A percentile compares a stretch with the other conserved stretches of the same genome.
Evolutionary conservation across 177 flowering plant genomes (phyloP).

Genomic region (Telopea speciosissima): DNA sequence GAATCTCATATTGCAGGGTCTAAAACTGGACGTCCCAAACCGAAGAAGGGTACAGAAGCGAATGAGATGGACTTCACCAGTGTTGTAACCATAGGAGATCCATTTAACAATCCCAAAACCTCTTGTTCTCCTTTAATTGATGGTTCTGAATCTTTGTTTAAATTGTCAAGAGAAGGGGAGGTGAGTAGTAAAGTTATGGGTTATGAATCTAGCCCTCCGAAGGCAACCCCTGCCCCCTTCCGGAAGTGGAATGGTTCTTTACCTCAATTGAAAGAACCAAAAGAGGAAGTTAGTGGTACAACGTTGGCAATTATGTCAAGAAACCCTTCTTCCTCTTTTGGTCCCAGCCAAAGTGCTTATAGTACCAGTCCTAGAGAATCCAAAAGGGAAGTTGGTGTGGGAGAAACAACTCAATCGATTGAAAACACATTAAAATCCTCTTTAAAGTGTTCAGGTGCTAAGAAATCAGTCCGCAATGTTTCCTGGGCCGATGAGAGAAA

Average conservation of each 20-base stretch:
- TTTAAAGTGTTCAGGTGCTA: constrained; percentile 45
- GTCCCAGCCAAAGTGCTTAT: constrained; percentile 16
- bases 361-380: constrained; percentile 12
- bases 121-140: constrained; percentile 1
- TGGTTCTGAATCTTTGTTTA: constrained; percentile 2
- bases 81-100: constrained; percentile 37
- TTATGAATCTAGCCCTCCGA: constrained; percentile 11
- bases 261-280: constrained; percentile 17
- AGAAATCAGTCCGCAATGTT: constrained; percentile 44
- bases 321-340: constrained; percentile 14
- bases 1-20: constrained; percentile 38
- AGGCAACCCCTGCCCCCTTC: constrained; percentile 14
- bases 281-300: constrained; percentile 9
- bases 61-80: constrained; percentile 49
- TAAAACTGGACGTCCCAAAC: constrained; percentile 15
- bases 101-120: constrained; percentile 1
- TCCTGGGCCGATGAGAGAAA: constrained; percentile 86
- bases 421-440: constrained; percentile 43
- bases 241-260: constrained; percentile 7
- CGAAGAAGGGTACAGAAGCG: constrained; percentile 15
- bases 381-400: constrained; percentile 13
- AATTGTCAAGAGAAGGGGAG: constrained; percentile 17
- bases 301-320: constrained; percentile 9
- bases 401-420: constrained; percentile 15
- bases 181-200: constrained; percentile 3